Evolutionary conservation across 805 yeast species (phyloP).

Genomic region (Starmerella asiatica): DNA sequence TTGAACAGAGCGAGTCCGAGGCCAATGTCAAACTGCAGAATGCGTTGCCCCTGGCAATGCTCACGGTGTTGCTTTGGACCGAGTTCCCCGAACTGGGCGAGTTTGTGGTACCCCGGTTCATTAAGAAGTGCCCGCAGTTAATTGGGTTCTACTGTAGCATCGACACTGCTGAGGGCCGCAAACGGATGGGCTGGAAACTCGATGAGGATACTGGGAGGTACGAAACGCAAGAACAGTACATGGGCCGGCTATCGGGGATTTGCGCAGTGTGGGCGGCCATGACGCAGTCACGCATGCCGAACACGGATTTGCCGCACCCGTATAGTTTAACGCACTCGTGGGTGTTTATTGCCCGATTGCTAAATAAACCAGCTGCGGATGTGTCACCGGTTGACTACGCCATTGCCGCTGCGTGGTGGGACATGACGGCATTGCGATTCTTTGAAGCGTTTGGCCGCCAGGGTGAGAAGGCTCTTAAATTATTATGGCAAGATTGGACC

Average conservation of each 20-base stretch:
- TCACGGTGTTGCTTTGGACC: conserved; percentile 43
- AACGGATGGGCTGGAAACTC: conserved; percentile 78
- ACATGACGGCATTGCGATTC: conserved; percentile 52
- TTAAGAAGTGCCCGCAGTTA: conserved; percentile 79
- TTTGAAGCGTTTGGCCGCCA: conserved; percentile 50
- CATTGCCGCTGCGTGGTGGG: conserved; percentile 83
- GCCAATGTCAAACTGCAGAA: conserved; percentile 65
- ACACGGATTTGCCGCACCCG: conserved; percentile 32
- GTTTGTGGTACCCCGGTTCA: conserved; percentile 60
- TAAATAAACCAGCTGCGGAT: conserved; percentile 41
- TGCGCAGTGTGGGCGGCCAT: conserved; percentile 66
- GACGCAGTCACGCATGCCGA: conserved; percentile 35
- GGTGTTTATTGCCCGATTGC: conserved; percentile 57
- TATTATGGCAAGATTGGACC: conserved; percentile 42
- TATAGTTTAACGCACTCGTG: conserved; percentile 48
- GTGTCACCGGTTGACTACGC: conserved; percentile 58
- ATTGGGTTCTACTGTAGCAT: conserved; percentile 68
- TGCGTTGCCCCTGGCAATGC: conserved; percentile 63
- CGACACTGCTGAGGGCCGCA: conserved; percentile 70
- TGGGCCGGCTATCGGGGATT: conserved; percentile 81
- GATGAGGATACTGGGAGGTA: conserved; percentile 27
- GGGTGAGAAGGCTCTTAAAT: conserved; percentile 44
- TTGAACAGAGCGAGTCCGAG: conserved; percentile 87
- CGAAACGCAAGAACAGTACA: conserved; percentile 51
- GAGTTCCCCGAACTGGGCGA: conserved; percentile 41